Base-by-base conservation (phyloP, 257 asterid species). In the Fraxinus cuspidata region DNA sequence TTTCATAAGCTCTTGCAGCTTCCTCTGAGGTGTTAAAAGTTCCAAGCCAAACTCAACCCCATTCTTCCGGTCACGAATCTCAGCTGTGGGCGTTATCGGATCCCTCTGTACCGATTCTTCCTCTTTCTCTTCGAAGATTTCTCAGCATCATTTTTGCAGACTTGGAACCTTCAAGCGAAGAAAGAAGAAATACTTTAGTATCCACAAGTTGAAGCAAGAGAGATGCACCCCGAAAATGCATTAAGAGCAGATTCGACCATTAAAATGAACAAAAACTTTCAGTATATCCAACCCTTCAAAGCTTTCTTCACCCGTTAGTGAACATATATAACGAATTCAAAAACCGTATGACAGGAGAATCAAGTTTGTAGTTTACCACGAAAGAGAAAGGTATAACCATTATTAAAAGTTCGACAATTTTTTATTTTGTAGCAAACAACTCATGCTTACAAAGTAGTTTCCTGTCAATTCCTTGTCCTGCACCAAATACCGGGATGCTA, bases 21-120 rank as follows among this genome's bases (percentile, higher is more conserved):
- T 87, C 91, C 79, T 87, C 88, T 2, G 89, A 89, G 25, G 91
- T 83, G 70, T 87, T 87, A 44, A 76, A 83, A 60, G 86, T 83
- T 60, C 86, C 86, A 27, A 83, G 79, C 86, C 86, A 83, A 42
- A 73, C 80, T 12, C 82, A 49, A 76, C 84, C 10, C 82, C 82
- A 34, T 77, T 80, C n/a, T 32, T 19, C 18, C 82, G 82, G 64
- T 83, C 82, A 68, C 86, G 80, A 40, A 83, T 83, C 70, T 80
- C 86, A 27, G 86, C 84, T 38, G 82, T 23, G 84, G 86, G 64
- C 84, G 81, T 65, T 83, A 81, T 27, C 86, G 42, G 79, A 83
- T 80, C 32, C 86, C 86, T 71, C 86, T 73, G 73, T 76, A 83
- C 65, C 32, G 79, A 60, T 70, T 83, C 71, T 74, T 80, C 79